Percentiles rank a stretch among this genome's conserved stretches.
Conservation (phyloP, 2,329 filamentous ascomycete species). For the Fusarium lateritium region DNA sequence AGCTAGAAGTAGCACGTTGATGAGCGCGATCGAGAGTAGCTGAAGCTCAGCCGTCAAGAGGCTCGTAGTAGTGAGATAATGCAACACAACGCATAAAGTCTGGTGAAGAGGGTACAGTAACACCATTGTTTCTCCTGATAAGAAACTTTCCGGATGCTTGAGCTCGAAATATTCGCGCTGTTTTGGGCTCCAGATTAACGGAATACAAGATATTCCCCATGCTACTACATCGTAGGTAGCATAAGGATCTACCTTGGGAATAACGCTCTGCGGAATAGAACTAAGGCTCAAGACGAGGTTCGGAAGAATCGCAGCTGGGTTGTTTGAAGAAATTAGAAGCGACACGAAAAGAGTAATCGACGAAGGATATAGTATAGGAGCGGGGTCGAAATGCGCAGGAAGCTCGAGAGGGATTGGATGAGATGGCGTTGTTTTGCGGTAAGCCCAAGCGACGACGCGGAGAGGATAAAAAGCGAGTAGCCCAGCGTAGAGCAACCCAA, state of each 20-base stretch:
- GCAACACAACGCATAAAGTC: constrained; percentile 79
- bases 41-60: constrained; percentile 90
- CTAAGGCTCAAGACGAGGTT: constrained; percentile 88
- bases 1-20: constrained; percentile 85
- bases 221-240: constrained; percentile 77
- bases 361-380: constrained; percentile 89
- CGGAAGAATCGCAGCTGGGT: constrained; percentile 75
- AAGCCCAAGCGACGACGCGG: constrained; percentile 67
- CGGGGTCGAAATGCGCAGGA: constrained; percentile 88
- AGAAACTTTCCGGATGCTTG: constrained; percentile 50
- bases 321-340: constrained; percentile 77
- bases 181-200: constrained; percentile 62
- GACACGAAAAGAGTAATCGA: constrained; percentile 83
- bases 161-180: constrained; percentile 48
- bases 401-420: constrained; percentile 64
- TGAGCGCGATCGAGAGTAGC: constrained; percentile 84
- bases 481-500: constrained; percentile 54
- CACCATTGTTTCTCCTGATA: constrained; percentile 71
- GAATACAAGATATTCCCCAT: constrained; percentile 82
- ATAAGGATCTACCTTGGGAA: constrained; percentile 73
- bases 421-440: constrained; percentile 57
- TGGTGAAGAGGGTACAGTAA: constrained; percentile 88
- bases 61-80: constrained; percentile 89
- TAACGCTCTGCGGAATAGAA: constrained; percentile 79
- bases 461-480: constrained; percentile 72